Base-by-base conservation (phyloP, 2,329 filamentous ascomycete species). In the Metarhizium anisopliae region DNA sequence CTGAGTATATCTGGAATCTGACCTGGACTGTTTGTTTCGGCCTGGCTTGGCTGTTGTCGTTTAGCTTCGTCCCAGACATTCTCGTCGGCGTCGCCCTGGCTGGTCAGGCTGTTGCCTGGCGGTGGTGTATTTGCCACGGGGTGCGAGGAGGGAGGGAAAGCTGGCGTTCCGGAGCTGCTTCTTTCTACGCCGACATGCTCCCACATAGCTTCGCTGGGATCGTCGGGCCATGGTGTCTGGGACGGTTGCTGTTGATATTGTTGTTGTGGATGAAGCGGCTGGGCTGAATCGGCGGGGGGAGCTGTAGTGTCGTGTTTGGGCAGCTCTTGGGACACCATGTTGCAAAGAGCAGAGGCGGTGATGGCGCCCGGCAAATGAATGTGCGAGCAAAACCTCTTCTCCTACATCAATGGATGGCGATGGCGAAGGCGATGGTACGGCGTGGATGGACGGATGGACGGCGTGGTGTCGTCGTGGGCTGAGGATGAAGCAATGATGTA, bases 1-100 rank as follows among this genome's bases (percentile, higher is more conserved):
- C 63, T 67, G 53, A 73, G 61, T 2, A 63, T 58, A 20, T 66
- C 61, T 2, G 74, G 71, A 2, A 69, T 61, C 30, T 66, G 62
- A 53, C 60, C 54, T 1, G 55, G 36, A 1, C 47, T 55, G 16
- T 55, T 51, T 25, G 50, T 18, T 43, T 56, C 57, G 5, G n/a
- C 42, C 1, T 8, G 32, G 13, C n/a, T 20, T 4, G 32, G 14
- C 5, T 59, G 57, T 14, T 61, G 63, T 45, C 53, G 56, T 51
- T 59, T 64, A 52, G 62, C 60, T 36, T 68, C 66, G 49, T 63
- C 62, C 69, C 68, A 71, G 3, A 61, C 65, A 20, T 68, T 67
- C 38, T 68, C 67, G 49, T 69, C 65, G 11, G 25, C 25, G 25
- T 64, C 59, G 51, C 57, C 58, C 6, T 60, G 54, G 11, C 16